A percentile compares a stretch with the other conserved stretches of the same genome.
Evolutionary conservation across 495 filamentous ascomycete species (phyloP).

Genomic region (Aspergillus olivimuriae): DNA sequence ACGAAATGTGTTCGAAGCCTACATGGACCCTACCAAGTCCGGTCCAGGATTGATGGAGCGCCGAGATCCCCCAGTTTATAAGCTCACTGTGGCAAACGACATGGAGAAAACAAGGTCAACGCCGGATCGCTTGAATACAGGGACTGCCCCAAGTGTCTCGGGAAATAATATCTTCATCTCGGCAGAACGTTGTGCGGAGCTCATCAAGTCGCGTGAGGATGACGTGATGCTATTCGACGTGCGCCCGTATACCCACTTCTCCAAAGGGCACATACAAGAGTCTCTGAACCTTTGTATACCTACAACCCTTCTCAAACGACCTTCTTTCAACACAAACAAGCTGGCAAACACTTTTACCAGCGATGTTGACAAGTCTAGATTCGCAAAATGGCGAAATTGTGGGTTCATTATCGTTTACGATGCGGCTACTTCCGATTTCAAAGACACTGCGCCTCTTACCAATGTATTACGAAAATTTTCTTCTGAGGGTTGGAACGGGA

Average conservation of each 20-base stretch:
- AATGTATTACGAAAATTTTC: conserved; percentile 92
- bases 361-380: conserved; percentile 63
- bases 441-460: conserved; percentile 67
- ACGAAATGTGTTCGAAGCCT: conserved; percentile 71
- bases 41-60: conserved; percentile 17
- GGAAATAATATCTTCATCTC: conserved; percentile 38
- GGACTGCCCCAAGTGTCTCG: background rate
- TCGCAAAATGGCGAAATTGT: conserved; percentile 67
- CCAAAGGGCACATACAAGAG: conserved; percentile 63
- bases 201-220: conserved; percentile 52
- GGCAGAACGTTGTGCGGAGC: conserved; percentile 55
- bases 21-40: conserved; percentile 45
- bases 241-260: conserved; percentile 76
- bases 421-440: conserved; percentile 61
- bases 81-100: conserved; percentile 13
- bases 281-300: conserved; percentile 93
- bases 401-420: conserved; percentile 86
- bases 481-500: conserved; percentile 74
- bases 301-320: conserved; percentile 85
- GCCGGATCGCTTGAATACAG: background rate
- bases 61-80: conserved; percentile 17
- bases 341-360: conserved; percentile 81
- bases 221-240: conserved; percentile 78
- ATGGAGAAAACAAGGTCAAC: conserved; percentile 1
- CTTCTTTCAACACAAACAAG: conserved; percentile 87